Evolutionary conservation across 441 rosid species (phyloP).

Genomic region (Populus trichocarpa): DNA sequence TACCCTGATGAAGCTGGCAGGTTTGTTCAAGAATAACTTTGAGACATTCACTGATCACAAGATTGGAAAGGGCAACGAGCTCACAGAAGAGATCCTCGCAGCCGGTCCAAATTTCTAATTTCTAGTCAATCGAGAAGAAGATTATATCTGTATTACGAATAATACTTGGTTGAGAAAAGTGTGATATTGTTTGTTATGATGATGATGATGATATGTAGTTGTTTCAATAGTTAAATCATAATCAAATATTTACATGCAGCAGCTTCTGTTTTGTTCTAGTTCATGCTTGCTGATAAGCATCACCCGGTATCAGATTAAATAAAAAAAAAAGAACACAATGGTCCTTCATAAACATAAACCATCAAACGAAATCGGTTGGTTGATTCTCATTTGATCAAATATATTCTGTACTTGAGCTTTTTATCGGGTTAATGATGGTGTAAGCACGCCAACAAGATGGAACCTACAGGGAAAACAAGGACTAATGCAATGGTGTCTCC

Average conservation of each 20-base stretch:
- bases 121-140: not conserved
- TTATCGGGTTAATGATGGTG: not conserved
- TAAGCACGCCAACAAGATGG: too few relatives aligned
- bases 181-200: not conserved
- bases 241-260: not conserved
- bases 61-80: constrained; percentile 67
- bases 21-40: constrained; percentile 75
- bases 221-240: not conserved
- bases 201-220: not conserved
- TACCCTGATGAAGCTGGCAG: constrained; percentile 68
- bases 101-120: constrained; percentile 64
- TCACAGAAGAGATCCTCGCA: constrained; percentile 70
- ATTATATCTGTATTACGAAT: not conserved
- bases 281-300: not conserved
- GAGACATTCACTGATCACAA: constrained; percentile 59
- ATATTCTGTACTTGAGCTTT: not conserved
- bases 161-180: not conserved
- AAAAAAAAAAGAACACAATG: too few relatives aligned
- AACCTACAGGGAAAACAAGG: too few relatives aligned
- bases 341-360: not conserved
- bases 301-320: not conserved
- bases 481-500: too few relatives aligned
- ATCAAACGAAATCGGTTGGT: not conserved
- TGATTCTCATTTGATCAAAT: not conserved
- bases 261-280: not conserved